Base-by-base conservation (phyloP, 306 rosid species). In the Hylodesmum podocarpum region DNA sequence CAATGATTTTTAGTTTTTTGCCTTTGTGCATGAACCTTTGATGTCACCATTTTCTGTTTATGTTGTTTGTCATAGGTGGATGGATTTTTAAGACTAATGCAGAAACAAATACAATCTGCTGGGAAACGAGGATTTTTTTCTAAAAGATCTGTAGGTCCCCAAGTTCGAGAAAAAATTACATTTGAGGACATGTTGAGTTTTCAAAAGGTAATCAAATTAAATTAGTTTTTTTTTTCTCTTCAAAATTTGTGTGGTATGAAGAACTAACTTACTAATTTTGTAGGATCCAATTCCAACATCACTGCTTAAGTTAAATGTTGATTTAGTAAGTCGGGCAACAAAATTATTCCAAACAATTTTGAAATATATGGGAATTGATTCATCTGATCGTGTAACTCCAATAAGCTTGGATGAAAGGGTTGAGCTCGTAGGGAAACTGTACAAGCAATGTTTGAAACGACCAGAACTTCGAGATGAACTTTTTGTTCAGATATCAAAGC, bases 101-200 rank as follows among this genome's bases (percentile, higher is more conserved):
- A 92, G 76, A 96, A 92, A 74, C 99, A 96, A 77, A 96, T 96
- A 68, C 97, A 92, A 72, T 92, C 99, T 29, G 86, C 97, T 70
- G 99, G 97, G 65, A 96, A 92, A 79, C 98, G 98, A 12, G 97
- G 98, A 7, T 89, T 96, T 76, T 96, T 96, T 78, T 86, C 90
- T 18, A 96, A 88, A 84, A 89, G 88, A 82, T 87, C 98, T 27
- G 75, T 89, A 27, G 97, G 93, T 58, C 88, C 92, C 51, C 98
- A 89, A 83, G 74, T 84, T 65, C 88, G 89, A 37, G 97, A 92
- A 39, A 96, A 72, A 58, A 88, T 85, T 80, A 91, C 96, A 55
- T 96, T 96, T 70, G 99, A 92, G 81, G 98, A 96, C 70, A 96
- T 96, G 99, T 63, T 96, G 63, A 89, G 96, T 86, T 96, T 92